Percentiles rank a stretch among this genome's conserved stretches.
These are phyloP conservation scores for Neoscytalidium dimidiatum DNA, from an alignment of 2,329 filamentous ascomycete genomes.

Conservation along the genomic window DNA sequence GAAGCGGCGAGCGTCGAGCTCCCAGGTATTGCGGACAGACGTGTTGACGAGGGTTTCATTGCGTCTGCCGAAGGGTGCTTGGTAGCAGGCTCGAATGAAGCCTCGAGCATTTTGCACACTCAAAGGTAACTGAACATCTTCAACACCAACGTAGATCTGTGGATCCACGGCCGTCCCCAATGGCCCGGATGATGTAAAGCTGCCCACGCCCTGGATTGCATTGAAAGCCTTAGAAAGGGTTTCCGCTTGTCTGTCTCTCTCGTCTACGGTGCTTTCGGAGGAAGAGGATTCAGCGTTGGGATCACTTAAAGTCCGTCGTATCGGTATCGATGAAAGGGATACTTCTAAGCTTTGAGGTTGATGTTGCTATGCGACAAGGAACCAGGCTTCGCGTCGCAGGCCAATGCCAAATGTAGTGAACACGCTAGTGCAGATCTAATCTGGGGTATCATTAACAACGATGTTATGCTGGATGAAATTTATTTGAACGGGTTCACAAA, in stretches of 20 bases:
- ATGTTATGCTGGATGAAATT: no score
- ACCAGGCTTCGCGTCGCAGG: no score
- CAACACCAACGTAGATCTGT: neutral
- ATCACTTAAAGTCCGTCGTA: no score
- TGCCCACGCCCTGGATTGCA: neutral
- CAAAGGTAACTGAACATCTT: neutral
- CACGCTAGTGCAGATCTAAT: no score
- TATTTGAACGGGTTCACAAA: no score
- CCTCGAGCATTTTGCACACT: slow-evolving; percentile 19
- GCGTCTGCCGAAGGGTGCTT: slow-evolving; percentile 34
- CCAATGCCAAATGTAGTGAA: no score
- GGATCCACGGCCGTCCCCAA: neutral
- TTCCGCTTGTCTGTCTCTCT: neutral
- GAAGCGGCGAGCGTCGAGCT: slow-evolving; percentile 29
- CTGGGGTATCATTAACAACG: no score
- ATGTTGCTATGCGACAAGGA: no score
- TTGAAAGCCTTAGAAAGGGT: neutral
- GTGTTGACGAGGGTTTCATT: slow-evolving; percentile 33
- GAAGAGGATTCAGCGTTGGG: neutral
- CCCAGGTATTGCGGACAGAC: slow-evolving; percentile 33
- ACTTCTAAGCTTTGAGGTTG: no score
- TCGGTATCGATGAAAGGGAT: no score
- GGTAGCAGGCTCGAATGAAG: slow-evolving; percentile 22
- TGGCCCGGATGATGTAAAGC: neutral
- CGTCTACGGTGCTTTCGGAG: neutral